These are phyloP conservation scores for Bolboschoenoplectus hybrid DNA, from an alignment of 202 grass and related monocot species.

Conservation along the genomic window DNA sequence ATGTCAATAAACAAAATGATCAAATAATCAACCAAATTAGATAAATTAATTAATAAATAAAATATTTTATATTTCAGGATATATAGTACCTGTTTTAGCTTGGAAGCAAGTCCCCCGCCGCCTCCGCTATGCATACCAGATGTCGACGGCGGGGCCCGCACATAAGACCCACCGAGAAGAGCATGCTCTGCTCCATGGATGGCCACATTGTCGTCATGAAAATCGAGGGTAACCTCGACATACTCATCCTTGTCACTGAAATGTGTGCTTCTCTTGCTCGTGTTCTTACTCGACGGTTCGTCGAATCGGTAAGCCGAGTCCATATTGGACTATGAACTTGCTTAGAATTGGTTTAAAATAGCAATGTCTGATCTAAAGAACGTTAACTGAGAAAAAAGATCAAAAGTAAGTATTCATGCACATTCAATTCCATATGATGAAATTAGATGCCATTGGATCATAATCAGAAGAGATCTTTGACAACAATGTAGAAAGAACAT, in stretches of 20 bases:
- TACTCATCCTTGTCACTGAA: slow-evolving; percentile 74
- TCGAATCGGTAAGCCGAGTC: slow-evolving; percentile 4
- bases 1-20: background rate
- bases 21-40: background rate
- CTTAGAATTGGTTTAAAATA: background rate
- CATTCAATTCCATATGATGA: background rate
- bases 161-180: slow-evolving; percentile 42
- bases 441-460: background rate
- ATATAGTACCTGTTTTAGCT: slow-evolving; percentile 47
- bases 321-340: slow-evolving; percentile 25
- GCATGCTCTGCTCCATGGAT: slow-evolving; percentile 44
- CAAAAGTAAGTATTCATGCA: background rate
- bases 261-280: slow-evolving; percentile 54
- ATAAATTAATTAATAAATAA: background rate
- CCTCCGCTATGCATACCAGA: background rate
- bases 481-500: background rate
- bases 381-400: background rate
- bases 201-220: slow-evolving; percentile 47
- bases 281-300: slow-evolving; percentile 36
- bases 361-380: background rate
- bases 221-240: slow-evolving; percentile 77
- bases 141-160: slow-evolving; percentile 2
- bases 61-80: background rate
- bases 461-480: background rate
- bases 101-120: slow-evolving; percentile 52